Percentiles rank a stretch among this genome's conserved stretches.
Evolutionary conservation across 192 early-diverging fungal genomes (phyloP).

Genomic region (Coemansia sp.): DNA sequence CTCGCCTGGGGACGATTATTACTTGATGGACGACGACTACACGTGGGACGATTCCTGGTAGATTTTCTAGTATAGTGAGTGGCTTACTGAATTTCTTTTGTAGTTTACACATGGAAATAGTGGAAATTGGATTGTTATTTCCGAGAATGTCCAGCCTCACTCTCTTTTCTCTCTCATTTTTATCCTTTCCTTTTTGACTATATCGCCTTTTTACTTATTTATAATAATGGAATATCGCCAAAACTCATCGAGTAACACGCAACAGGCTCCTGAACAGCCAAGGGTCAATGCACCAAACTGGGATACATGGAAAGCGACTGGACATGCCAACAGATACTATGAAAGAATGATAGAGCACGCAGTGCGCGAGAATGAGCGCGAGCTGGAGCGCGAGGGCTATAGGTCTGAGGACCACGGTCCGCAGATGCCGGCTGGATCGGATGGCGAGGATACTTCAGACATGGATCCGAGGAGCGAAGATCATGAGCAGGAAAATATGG

Average conservation of each 20-base stretch:
- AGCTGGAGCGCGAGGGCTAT: background rate
- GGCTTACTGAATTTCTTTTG: background rate
- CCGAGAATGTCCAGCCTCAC: background rate
- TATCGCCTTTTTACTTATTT: background rate
- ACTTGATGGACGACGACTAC: background rate
- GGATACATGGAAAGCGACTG: background rate
- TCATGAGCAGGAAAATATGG: background rate
- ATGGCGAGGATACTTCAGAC: background rate
- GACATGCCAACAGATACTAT: background rate
- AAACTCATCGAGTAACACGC: background rate
- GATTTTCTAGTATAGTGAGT: too few relatives aligned
- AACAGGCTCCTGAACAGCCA: background rate
- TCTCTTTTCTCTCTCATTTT: background rate
- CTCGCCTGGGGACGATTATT: too few relatives aligned
- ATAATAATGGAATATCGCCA: background rate
- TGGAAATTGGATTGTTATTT: background rate
- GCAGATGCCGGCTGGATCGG: too few relatives aligned
- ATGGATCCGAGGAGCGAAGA: background rate
- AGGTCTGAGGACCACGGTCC: too few relatives aligned
- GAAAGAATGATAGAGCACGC: background rate
- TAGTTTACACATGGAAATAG: background rate
- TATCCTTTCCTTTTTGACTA: background rate
- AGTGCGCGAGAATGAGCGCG: background rate
- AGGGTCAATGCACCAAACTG: background rate
- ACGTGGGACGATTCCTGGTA: background rate